Base-by-base conservation (phyloP, 192 early-diverging fungal genomes). In the Phlyctochytrium bullatum region DNA sequence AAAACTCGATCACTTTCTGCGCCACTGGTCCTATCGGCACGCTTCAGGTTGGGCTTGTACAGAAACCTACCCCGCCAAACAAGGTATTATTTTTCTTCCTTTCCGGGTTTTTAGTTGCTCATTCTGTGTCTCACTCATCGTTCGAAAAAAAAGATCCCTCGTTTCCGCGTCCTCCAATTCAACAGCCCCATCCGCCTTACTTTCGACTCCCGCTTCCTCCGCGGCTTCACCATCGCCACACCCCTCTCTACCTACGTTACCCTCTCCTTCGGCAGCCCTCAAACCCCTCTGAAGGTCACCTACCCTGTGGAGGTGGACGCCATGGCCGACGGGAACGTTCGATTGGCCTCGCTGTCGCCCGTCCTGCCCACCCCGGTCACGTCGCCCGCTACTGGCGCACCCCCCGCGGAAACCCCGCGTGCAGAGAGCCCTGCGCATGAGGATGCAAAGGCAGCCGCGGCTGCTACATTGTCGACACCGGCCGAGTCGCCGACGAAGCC, bases 1-100 rank as follows among this genome's bases (percentile, higher is more conserved):
- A 76, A 59, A 76, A 76, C 40, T 62, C 65, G 20, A 76, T 76
- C 60, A 76, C 61, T 2, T 76, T 76, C 52, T 33, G 59, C 36
- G 54, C 70, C 16, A 56, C 71, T 16, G 74, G 74, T 3, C 31
- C 71, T 0, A 65, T 60, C 34, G 70, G 74, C 2, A 76, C 74
- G 17, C 66, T 76, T 4, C 74, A 76, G 62, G 74, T 76, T 6
- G 74, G 74, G 25, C 57, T 76, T 20, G 74, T 67, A 1, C 74
- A 76, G 51, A 76, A 76, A 62, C 67, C 65, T 12, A 56, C 56
- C 59, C 24, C 23, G 12, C 20, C 54, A 10, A 28, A 57, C 54
- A 57, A 28, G 54, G 54, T 65, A 35, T n/a, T 12, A 10, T 65
- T 62, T 63, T 63, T 10, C 52, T 14, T 25, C n/a, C n/a, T 63